A percentile compares a stretch with the other conserved stretches of the same genome.
Conservation (phyloP, 495 filamentous ascomycete genomes). For the Entonaema liquescens region DNA sequence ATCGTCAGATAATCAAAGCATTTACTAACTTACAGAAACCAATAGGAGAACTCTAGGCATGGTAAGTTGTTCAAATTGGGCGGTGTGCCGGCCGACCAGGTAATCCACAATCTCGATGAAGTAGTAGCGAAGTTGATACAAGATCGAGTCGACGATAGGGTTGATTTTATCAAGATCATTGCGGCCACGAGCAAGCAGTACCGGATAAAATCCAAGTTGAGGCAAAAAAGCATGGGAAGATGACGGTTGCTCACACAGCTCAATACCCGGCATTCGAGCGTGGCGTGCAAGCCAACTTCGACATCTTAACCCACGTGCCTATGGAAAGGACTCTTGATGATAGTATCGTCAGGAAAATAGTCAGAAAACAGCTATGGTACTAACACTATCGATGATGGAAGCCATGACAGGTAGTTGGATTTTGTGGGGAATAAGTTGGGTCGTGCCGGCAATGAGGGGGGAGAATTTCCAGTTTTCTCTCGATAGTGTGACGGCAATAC, state of each 20-base stretch:
- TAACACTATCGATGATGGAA: conserved; percentile 45
- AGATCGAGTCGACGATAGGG: conserved; percentile 41
- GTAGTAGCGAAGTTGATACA: conserved; percentile 46
- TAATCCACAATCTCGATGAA: conserved; percentile 43
- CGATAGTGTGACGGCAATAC: conserved; percentile 39
- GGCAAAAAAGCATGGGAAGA: conserved; percentile 35
- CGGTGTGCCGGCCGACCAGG: conserved; percentile 20
- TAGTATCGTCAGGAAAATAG: conserved; percentile 27
- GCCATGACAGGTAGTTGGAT: conserved; percentile 32
- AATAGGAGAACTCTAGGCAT: conserved; percentile 33
- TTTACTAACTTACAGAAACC: background rate
- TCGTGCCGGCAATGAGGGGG: conserved; percentile 2
- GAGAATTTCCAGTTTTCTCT: conserved; percentile 31
- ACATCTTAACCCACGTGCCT: conserved; percentile 46
- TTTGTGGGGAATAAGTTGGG: conserved; percentile 28
- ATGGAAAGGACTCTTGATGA: conserved; percentile 40
- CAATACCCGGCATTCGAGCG: conserved; percentile 36
- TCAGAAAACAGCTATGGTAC: conserved; percentile 36
- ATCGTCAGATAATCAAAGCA: background rate
- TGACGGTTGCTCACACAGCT: conserved; percentile 44
- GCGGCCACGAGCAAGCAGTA: conserved; percentile 44
- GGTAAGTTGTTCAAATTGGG: conserved; percentile 27
- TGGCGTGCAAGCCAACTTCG: conserved; percentile 36
- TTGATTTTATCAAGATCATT: conserved; percentile 53
- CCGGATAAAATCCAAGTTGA: conserved; percentile 39